Evolutionary conservation across 192 early-diverging fungal species (phyloP), one percentile per base, ranked within the genome.

Genomic region (Coemansia sp.): DNA sequence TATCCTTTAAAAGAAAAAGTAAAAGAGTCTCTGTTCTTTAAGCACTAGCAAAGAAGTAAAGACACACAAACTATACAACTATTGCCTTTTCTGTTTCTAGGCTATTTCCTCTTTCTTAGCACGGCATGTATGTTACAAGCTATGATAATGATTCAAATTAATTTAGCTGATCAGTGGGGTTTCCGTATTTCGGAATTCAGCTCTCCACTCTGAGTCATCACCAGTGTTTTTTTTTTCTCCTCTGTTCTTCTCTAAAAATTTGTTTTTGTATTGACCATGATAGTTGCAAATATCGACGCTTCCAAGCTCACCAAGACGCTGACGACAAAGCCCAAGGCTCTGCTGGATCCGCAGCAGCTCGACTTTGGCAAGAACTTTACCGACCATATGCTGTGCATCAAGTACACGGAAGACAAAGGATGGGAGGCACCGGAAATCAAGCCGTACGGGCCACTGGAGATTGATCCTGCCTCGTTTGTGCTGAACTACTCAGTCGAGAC

Each of bases 401-500:
- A 91, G 72, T 98, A 91, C 88, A 80, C 86, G 26, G 68, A 63
- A 37, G 68, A 71, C 10, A 64, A 53, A n/a, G 89, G 91, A 1
- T 94, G 94, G 94, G 73, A 61, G 15, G 78, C 82, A n/a, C 95
- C 95, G 2, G 74, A 86, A 65, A 92, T 98, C 73, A 81, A 82
- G 55, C 90, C 90, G 20, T 96, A 94, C 59, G 87, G 82, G 5
- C 92, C 89, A 40, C 79, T 98, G 16, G 50, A 61, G 19, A 77
- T 98, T 12, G 88, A 88, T 35, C 96, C 96, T 0, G 85, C 88
- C 16, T 82, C 90, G 15, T 87, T 87, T 53, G 96, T 94, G 6
- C 93, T 98, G 57, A 93, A 98, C 74, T 98, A 98, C 71, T 87
- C 85, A 0, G 78, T 95, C 14, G 88, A 92, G 83, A 93, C 92